Evolutionary conservation across 1,284 basidiomycete species (phyloP).

Genomic region (Coriolopsis trogii): DNA sequence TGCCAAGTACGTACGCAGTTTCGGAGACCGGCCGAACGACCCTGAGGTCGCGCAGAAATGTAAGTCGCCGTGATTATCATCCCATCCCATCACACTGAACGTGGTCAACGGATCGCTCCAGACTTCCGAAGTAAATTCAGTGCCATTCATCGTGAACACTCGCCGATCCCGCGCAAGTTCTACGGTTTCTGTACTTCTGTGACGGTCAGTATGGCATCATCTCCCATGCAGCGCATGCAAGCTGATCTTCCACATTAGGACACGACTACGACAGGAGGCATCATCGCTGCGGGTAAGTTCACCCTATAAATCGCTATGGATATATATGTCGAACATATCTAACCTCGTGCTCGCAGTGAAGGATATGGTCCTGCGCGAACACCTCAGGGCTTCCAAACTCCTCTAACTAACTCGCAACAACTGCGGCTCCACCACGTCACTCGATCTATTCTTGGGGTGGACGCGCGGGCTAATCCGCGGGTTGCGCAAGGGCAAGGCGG

Average conservation of each 20-base stretch:
- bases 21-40: conserved; percentile 72
- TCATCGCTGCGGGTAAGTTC: conserved; percentile 71
- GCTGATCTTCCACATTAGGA: conserved; percentile 45
- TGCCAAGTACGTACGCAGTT: conserved; percentile 72
- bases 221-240: neutral
- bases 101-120: no score
- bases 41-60: conserved; percentile 73
- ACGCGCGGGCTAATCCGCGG: neutral
- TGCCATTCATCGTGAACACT: conserved; percentile 78
- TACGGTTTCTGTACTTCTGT: conserved; percentile 81
- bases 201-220: conserved; percentile 55
- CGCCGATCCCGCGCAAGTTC: conserved; percentile 73
- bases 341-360: conserved; percentile 44
- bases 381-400: conserved; percentile 45
- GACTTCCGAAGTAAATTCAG: conserved; percentile 77
- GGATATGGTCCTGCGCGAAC: conserved; percentile 71
- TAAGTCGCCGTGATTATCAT: no score
- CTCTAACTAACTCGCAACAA: conserved; percentile 12
- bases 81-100: no score
- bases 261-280: conserved; percentile 72
- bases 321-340: neutral
- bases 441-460: neutral
- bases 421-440: neutral
- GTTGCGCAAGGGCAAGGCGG: neutral
- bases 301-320: no score